Evolutionary conservation across 768 basidiomycete species (phyloP).

Genomic region (Psilocybe tampanensis): DNA sequence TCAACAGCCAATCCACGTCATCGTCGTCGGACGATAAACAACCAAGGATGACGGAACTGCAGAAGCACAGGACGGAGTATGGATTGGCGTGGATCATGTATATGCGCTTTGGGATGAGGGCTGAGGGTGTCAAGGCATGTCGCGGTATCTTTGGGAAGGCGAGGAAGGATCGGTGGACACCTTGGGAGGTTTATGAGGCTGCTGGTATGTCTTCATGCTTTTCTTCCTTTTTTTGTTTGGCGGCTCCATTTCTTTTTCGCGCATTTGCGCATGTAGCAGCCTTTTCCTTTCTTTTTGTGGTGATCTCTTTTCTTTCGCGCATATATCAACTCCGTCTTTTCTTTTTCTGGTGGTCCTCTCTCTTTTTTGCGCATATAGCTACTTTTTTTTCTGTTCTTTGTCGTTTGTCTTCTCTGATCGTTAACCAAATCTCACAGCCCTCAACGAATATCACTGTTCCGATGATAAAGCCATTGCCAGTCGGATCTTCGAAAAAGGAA

Average conservation of each 20-base stretch:
- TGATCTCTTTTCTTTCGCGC: too few species aligned
- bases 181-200: slow-evolving; percentile 95
- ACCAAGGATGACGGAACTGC: slow-evolving; percentile 53
- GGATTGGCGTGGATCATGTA: slow-evolving; percentile 86
- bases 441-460: slow-evolving; percentile 95
- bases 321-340: too few species aligned
- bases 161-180: slow-evolving; percentile 69
- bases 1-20: slow-evolving; percentile 37
- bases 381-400: too few species aligned
- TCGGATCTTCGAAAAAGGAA: slow-evolving; percentile 91
- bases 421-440: slow-evolving; percentile 48
- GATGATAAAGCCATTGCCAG: slow-evolving; percentile 77
- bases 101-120: slow-evolving; percentile 88
- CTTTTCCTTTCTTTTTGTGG: too few species aligned
- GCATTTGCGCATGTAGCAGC: too few species aligned
- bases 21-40: slow-evolving; percentile 50
- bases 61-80: slow-evolving; percentile 67
- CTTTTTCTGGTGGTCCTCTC: too few species aligned
- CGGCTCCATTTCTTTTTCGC: too few species aligned
- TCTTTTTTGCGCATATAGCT: too few species aligned
- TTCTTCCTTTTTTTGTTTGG: slow-evolving; percentile 4
- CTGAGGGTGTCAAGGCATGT: slow-evolving; percentile 84
- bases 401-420: too few species aligned
- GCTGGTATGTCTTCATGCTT: slow-evolving; percentile 55
- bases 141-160: slow-evolving; percentile 81